phyloP scores from a whole-genome alignment of 2,329 filamentous ascomycete genomes.

The Nakataea oryzae region DNA sequence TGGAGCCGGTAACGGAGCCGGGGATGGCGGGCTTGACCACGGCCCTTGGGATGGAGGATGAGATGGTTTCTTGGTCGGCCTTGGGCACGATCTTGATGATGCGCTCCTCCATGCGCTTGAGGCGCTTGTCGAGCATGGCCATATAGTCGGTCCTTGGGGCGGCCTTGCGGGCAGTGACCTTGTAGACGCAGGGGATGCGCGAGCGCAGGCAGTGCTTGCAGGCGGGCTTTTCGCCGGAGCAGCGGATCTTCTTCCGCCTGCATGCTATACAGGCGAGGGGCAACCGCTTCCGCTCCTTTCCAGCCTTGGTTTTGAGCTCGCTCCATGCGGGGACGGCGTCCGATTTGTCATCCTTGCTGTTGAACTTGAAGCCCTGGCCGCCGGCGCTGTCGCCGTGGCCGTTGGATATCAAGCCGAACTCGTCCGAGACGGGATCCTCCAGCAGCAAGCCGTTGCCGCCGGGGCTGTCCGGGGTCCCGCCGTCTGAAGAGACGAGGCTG shows the following conservation, averaged over 20 bases:
- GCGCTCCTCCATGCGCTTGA: slow-evolving; percentile 95
- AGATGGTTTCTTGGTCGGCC: slow-evolving; percentile 57
- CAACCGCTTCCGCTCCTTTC: slow-evolving; percentile 88
- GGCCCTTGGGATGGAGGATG: slow-evolving; percentile 62
- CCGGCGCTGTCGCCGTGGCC: slow-evolving; percentile 36
- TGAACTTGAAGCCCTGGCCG: slow-evolving; percentile 36
- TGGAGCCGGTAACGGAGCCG: slow-evolving; percentile 36
- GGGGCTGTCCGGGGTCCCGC: slow-evolving; percentile 30
- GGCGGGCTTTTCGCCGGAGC: slow-evolving; percentile 92
- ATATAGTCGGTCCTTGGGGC: slow-evolving; percentile 95
- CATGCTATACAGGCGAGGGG: slow-evolving; percentile 94
- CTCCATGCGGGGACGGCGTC: slow-evolving; percentile 58
- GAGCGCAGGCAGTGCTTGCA: slow-evolving; percentile 94
- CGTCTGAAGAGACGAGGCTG: slow-evolving; percentile 27
- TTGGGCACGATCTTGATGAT: slow-evolving; percentile 94
- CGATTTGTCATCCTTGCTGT: slow-evolving; percentile 50
- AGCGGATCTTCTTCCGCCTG: slow-evolving; percentile 93
- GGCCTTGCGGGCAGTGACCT: slow-evolving; percentile 88
- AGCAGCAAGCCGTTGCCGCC: slow-evolving; percentile 28
- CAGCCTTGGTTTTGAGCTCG: slow-evolving; percentile 81
- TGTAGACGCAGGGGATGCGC: slow-evolving; percentile 93
- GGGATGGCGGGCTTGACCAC: slow-evolving; percentile 72
- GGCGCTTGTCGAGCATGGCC: slow-evolving; percentile 93
- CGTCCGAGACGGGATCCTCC: slow-evolving; percentile 45
- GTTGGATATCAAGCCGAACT: slow-evolving; percentile 42